phyloP scores from a whole-genome alignment of 306 rosid species.

The Medicago arabica region DNA sequence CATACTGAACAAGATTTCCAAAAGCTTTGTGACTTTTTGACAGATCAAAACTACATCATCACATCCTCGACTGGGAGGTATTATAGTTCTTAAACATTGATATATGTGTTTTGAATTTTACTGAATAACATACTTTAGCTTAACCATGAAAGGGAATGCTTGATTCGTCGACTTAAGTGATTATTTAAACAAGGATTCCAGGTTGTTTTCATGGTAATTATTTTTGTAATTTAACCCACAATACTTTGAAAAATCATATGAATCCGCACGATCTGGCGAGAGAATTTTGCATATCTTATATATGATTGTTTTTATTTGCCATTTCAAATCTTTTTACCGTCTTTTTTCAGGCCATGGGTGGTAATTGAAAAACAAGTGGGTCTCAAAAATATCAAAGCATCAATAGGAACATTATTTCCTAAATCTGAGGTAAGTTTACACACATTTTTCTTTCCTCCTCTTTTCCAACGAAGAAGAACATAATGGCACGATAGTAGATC shows the following conservation, averaged over 20 bases:
- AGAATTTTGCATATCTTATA: conserved; percentile 4
- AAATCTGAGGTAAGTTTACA: conserved; percentile 55
- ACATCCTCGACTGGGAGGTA: neutral
- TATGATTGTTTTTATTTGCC: conserved; percentile 13
- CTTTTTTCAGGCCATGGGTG: conserved; percentile 82
- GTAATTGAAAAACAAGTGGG: conserved; percentile 51
- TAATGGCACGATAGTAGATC: conserved; percentile 30
- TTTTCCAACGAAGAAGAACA: conserved; percentile 10
- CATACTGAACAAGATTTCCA: conserved; percentile 49
- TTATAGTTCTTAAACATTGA: conserved; percentile 41
- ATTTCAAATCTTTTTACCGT: conserved; percentile 3
- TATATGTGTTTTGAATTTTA: no score
- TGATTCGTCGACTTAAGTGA: neutral
- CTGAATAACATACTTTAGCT: no score
- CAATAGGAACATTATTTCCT: conserved; percentile 51
- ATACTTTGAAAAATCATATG: no score
- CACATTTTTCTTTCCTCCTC: neutral
- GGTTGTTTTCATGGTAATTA: neutral
- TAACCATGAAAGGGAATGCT: no score
- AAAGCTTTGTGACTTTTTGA: conserved; percentile 57
- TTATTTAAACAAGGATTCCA: conserved; percentile 14
- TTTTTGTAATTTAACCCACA: conserved; percentile 17
- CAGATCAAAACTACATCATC: conserved; percentile 58
- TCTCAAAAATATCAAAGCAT: conserved; percentile 43
- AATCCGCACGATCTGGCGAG: no score